Evolutionary conservation across 768 basidiomycete species (phyloP).

Genomic region (Pleurotus salmoneostramineus): DNA sequence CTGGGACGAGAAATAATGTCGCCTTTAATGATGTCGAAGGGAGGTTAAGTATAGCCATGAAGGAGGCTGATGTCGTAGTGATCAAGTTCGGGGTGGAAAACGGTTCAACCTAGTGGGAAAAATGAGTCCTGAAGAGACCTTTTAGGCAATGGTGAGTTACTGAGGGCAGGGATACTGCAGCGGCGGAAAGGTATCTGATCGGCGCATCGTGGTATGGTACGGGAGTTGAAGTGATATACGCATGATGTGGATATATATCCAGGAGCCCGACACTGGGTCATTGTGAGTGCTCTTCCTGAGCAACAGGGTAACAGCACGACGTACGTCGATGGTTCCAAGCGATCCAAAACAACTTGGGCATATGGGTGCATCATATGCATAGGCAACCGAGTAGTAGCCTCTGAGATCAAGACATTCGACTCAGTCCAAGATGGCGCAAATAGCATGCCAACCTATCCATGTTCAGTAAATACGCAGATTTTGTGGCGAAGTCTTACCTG

Average conservation of each 20-base stretch:
- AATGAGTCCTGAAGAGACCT: constrained; percentile 17
- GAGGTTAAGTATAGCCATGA: constrained; percentile 34
- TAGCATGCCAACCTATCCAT: constrained; percentile 42
- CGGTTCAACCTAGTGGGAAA: constrained; percentile 16
- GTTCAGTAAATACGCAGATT: neutral
- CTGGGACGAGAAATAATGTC: constrained; percentile 45
- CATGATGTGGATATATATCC: constrained; percentile 47
- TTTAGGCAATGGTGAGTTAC: constrained; percentile 16
- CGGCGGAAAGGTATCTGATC: constrained; percentile 45
- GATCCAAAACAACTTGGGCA: constrained; percentile 34
- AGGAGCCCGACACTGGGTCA: constrained; percentile 40
- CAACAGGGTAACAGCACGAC: neutral
- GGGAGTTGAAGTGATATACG: constrained; percentile 37
- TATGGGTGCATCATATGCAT: constrained; percentile 47
- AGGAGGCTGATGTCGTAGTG: constrained; percentile 49
- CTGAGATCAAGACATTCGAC: constrained; percentile 47
- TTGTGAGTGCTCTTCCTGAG: neutral
- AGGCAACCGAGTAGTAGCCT: constrained; percentile 44
- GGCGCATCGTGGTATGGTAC: constrained; percentile 40
- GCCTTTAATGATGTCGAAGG: constrained; percentile 15
- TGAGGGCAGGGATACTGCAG: constrained; percentile 10
- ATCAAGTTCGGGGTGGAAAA: constrained; percentile 58
- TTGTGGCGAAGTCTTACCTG: constrained; percentile 30
- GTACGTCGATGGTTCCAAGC: constrained; percentile 44
- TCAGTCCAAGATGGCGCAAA: constrained; percentile 48